Evolutionary conservation across 2,329 filamentous ascomycete species (phyloP).

Genomic region (Hyphodiscus sp.): DNA sequence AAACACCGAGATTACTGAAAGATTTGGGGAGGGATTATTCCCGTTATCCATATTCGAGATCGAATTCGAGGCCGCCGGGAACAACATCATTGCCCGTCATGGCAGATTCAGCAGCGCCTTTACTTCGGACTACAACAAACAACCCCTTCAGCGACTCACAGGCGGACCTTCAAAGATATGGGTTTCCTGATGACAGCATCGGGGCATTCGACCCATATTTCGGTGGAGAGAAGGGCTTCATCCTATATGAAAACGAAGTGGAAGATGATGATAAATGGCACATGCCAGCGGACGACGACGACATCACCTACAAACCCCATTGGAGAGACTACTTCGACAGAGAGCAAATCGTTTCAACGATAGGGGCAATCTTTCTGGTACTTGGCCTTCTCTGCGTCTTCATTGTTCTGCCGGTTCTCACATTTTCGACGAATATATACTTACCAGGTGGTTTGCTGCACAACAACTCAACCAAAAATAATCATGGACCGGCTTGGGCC

Average conservation of each 20-base stretch:
- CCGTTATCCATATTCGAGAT: conserved; percentile 23
- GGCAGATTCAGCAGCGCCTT: neutral
- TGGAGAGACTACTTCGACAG: conserved; percentile 39
- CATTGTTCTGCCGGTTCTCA: conserved; percentile 43
- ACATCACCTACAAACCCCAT: conserved; percentile 34
- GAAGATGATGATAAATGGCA: conserved; percentile 50
- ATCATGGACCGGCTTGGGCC: conserved; percentile 33
- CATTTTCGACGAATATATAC: conserved; percentile 30
- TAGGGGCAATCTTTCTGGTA: conserved; percentile 37
- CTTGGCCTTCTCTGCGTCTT: conserved; percentile 43
- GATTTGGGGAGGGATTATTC: conserved; percentile 29
- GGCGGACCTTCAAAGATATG: conserved; percentile 31
- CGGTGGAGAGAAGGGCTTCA: conserved; percentile 31
- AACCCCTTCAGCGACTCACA: conserved; percentile 22
- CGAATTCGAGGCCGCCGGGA: neutral
- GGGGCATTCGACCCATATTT: conserved; percentile 37
- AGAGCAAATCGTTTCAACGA: conserved; percentile 34
- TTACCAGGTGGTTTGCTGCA: neutral
- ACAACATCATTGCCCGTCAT: neutral
- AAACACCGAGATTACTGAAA: conserved; percentile 16
- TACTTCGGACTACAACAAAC: conserved; percentile 10
- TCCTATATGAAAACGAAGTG: conserved; percentile 42
- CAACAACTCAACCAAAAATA: neutral
- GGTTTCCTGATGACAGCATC: conserved; percentile 41
- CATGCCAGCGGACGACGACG: conserved; percentile 44